phyloP scores from a whole-genome alignment of 306 rosid species.

The Inga oerstediana region DNA sequence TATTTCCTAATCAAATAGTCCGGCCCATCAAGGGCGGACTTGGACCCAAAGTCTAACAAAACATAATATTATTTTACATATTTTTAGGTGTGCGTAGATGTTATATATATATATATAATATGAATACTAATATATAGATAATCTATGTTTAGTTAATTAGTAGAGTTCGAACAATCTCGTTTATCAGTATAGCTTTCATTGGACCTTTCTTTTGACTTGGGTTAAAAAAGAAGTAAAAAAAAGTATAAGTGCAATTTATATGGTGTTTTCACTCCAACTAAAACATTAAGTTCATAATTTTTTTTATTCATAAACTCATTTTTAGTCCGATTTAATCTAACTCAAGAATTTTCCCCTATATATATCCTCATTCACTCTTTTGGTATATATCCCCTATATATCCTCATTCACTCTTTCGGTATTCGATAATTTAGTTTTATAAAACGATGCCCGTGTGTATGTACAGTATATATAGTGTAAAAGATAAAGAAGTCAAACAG shows the following conservation, averaged over 20 bases:
- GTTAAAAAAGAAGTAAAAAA: too few relatives aligned
- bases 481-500: slow-evolving; percentile 10
- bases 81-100: too few relatives aligned
- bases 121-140: too few relatives aligned
- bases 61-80: too few relatives aligned
- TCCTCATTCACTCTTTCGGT: not conserved
- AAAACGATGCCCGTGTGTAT: slow-evolving; percentile 14
- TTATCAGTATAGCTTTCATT: too few relatives aligned
- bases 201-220: too few relatives aligned
- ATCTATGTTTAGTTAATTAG: too few relatives aligned
- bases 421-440: slow-evolving; percentile 28
- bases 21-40: too few relatives aligned
- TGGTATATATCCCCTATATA: not conserved
- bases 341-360: not conserved
- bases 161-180: too few relatives aligned
- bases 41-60: too few relatives aligned
- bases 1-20: too few relatives aligned
- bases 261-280: not conserved
- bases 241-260: not conserved
- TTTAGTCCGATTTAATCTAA: not conserved
- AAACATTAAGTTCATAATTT: not conserved
- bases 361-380: not conserved
- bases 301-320: not conserved
- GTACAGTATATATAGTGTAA: not conserved
- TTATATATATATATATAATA: too few relatives aligned